Base-by-base conservation (phyloP, 257 asterid species). In the Plectranthus barbatus region DNA sequence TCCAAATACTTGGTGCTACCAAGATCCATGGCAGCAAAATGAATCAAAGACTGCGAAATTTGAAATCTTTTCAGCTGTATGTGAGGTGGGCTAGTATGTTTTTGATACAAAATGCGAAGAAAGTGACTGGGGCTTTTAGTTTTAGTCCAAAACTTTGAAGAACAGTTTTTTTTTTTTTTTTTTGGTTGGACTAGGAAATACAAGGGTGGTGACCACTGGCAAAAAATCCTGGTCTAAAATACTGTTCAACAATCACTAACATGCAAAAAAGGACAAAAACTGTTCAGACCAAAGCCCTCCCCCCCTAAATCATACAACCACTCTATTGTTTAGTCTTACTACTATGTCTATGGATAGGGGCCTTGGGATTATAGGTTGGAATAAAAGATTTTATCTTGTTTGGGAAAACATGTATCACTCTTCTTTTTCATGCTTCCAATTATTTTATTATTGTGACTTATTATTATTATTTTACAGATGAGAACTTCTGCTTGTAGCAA, bases 21-120 rank as follows among this genome's bases (percentile, higher is more conserved):
- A 50, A 82, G 85, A 83, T 90, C 90, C 94, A 90, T 90, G 62
- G 69, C 52, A 65, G 52, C 51, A 52, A 14, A 19, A 46, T 18
- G 11, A 23, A 46, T 1, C 15, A 10, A 15, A 7, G 37, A 9
- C 17, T 6, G 44, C 9, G 47, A 29, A 66, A 37, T 17, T 34
- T 45, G 36, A 69, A 21, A 63, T 29, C 54, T 14, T 3, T 57
- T 17, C 17, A 14, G 37, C 31, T 18, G 31, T 6, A 1, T 31
- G 9, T 18, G 45, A 11, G 41, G 19, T 47, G 52, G 41, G 26
- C 11, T 18, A 21, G 8, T 47, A 62, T 26, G 3, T 3, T 39
- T 14, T 18, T 74, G 77, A 46, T 51, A 58, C 67, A 67, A 49
- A 36, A 56, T 56, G 62, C 62, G 12, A 21, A 58, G 60, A 65